phyloP scores from a whole-genome alignment of 2,329 filamentous ascomycete genomes.

The Trichoderma aggressivum region DNA sequence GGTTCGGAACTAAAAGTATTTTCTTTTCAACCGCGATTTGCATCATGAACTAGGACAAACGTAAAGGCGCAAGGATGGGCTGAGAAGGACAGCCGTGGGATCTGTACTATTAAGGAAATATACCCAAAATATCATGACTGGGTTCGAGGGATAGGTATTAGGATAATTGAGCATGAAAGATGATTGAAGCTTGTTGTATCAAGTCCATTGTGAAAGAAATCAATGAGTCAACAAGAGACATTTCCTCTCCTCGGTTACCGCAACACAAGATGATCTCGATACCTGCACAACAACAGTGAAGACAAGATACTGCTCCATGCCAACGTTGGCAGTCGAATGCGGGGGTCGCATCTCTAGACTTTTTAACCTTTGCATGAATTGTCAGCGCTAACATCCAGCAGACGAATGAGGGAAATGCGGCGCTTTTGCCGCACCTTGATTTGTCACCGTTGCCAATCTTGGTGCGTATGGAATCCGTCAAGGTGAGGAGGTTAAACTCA shows the following conservation, averaged over 20 bases:
- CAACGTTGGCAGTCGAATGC: not conserved
- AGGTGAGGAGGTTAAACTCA: not conserved
- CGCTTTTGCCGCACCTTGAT: constrained; percentile 4
- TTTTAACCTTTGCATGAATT: not conserved
- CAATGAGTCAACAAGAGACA: not conserved
- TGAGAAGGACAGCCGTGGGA: not conserved
- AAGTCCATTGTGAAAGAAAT: not conserved
- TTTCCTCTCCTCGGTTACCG: not conserved
- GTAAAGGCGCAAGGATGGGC: constrained; percentile 8
- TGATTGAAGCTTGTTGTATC: not conserved
- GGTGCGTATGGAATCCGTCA: not conserved
- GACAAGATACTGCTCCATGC: not conserved
- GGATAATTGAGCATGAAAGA: not conserved
- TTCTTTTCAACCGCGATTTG: constrained; percentile 9
- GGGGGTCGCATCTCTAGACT: not conserved
- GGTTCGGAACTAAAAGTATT: constrained; percentile 5
- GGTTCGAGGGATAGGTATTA: not conserved
- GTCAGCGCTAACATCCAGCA: constrained; percentile 9
- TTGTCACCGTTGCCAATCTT: not conserved
- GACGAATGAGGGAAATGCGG: not conserved
- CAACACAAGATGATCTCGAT: not conserved
- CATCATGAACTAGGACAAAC: constrained; percentile 12
- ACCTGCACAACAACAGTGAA: not conserved
- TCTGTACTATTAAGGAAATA: not conserved
- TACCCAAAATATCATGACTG: constrained; percentile 7